Base-by-base conservation (phyloP, 768 basidiomycete species). In the Phlebiopsis flavidoalba region DNA sequence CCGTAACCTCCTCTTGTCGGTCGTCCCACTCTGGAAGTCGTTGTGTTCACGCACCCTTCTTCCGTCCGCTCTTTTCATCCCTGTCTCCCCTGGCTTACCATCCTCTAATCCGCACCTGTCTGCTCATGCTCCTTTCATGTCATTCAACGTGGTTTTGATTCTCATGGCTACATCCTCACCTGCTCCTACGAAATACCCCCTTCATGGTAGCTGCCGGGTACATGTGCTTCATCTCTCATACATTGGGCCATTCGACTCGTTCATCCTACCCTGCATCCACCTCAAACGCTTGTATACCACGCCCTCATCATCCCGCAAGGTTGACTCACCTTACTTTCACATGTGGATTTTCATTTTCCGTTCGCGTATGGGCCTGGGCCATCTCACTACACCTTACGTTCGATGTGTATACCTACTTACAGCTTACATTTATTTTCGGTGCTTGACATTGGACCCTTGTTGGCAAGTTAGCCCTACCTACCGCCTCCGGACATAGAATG, bases 1-100 rank as follows among this genome's bases (percentile, higher is more conserved):
- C 45, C 1, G 33, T 21, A 31, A 37, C 55, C 45, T 56, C 37
- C 37, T 56, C 40, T 36, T 31, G 21, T 19, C 26, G 21, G 22
- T 31, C 22, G 11, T 19, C 48, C 26, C 26, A 31, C 26, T 31
- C 19, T 64, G 59, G 67, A 66, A 68, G 57, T 61, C 60, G 68
- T 63, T 31, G 65, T 67, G 26, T 31, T 35, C 50, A 8, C 60
- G 5, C 61, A 61, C 64, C 61, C 66, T 54, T 58, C 45, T 73
- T 68, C 70, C 67, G 65, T 73, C 72, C 72, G 58, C 68, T 73
- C 72, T 10, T 71, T 72, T 58, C 49, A 43, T 43, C 40, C 26
- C 3, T 43, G 17, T 43, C 11, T 43, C 40, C 40, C 40, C 40
- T 17, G 17, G 40, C n/a, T 10, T 15, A 36, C 52, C 26, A 31